Conservation (phyloP, 2,329 filamentous ascomycete species). For the Apiospora kogelbergensis region DNA sequence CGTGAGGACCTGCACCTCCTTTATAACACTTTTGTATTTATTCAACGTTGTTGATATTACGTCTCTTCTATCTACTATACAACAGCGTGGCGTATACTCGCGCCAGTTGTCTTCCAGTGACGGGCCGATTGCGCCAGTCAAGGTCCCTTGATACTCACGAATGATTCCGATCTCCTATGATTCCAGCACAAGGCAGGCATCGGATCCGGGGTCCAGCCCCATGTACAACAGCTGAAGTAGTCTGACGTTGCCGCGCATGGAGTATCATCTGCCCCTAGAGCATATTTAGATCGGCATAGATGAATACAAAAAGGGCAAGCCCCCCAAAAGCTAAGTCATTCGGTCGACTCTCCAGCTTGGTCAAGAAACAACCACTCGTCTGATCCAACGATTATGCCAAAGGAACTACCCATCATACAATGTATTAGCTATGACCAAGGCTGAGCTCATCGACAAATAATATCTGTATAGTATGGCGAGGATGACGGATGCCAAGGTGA, state of each 20-base stretch:
- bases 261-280: background rate
- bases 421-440: background rate
- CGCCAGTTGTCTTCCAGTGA: background rate
- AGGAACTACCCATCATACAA: background rate
- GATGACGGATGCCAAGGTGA: background rate
- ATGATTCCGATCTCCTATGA: background rate
- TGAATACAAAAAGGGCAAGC: background rate
- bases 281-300: background rate
- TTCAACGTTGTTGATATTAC: no score
- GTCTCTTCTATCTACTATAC: no score
- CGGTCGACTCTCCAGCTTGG: background rate
- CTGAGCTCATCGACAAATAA: background rate
- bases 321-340: background rate
- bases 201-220: background rate
- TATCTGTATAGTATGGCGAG: background rate
- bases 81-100: no score
- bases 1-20: background rate
- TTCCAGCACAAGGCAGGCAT: background rate
- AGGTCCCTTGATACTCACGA: background rate
- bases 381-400: background rate
- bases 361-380: background rate
- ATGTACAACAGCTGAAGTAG: background rate
- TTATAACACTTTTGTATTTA: no score
- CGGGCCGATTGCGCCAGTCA: background rate
- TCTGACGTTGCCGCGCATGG: background rate